These are phyloP conservation scores for Vaccinium corymbosum DNA, from an alignment of 148 eudicot genomes.

Conservation along the genomic window DNA sequence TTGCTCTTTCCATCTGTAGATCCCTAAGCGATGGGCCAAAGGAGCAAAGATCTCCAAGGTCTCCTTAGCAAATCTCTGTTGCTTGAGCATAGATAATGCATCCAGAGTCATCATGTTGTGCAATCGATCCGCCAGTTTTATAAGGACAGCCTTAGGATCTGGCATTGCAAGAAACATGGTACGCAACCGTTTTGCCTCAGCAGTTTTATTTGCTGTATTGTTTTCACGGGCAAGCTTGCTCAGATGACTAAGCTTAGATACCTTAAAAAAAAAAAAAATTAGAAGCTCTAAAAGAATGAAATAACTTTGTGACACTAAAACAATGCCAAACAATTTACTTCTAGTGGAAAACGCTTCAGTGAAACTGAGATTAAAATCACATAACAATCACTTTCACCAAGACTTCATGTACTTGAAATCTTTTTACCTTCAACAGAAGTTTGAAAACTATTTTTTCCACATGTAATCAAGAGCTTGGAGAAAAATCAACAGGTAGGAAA, in stretches of 20 bases:
- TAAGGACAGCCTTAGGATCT: slow-evolving; percentile 92
- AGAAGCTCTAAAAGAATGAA: not conserved
- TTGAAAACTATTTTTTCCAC: not conserved
- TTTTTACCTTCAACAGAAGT: not conserved
- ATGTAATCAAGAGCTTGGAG: not conserved
- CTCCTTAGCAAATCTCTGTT: slow-evolving; percentile 85
- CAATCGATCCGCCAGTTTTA: slow-evolving; percentile 89
- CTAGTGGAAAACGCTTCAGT: not conserved
- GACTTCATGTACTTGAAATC: not conserved
- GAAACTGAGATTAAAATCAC: not conserved
- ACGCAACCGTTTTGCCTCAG: slow-evolving; percentile 85
- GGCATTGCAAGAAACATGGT: slow-evolving; percentile 99
- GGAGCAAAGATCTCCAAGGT: slow-evolving; percentile 94
- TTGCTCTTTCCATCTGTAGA: slow-evolving; percentile 86
- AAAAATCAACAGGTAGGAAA: not conserved
- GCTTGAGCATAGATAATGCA: slow-evolving; percentile 67
- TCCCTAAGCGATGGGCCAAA: slow-evolving; percentile 86
- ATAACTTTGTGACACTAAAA: not conserved
- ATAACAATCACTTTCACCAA: not conserved
- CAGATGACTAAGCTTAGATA: slow-evolving; percentile 81
- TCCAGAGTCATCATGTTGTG: slow-evolving; percentile 91
- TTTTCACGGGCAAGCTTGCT: slow-evolving; percentile 98
- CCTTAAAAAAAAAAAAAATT: slow-evolving; percentile 35
- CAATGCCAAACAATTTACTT: not conserved
- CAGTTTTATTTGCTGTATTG: slow-evolving; percentile 69